Percentiles rank a stretch among this genome's conserved stretches.
These are phyloP conservation scores for Solioccasus polychromus DNA, from an alignment of 768 basidiomycete species.

Conservation along the genomic window DNA sequence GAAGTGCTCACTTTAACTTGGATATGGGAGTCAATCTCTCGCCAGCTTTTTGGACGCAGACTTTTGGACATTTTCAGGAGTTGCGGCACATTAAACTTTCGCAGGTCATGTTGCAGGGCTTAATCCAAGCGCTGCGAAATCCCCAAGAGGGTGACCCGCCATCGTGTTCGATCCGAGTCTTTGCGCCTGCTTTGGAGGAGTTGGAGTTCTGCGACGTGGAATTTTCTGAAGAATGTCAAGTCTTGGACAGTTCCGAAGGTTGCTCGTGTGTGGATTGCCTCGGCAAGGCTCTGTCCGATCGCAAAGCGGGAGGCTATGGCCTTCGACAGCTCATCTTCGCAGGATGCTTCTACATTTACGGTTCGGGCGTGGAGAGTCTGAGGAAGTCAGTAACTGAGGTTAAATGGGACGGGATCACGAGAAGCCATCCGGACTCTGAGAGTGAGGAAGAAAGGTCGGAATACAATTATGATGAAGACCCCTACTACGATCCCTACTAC, in stretches of 20 bases:
- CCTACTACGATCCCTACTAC: too few species aligned
- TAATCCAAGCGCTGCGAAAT: constrained; percentile 8
- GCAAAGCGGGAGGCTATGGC: constrained; percentile 7
- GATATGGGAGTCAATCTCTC: constrained; percentile 9
- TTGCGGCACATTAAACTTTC: constrained; percentile 12
- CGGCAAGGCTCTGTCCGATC: constrained; percentile 16
- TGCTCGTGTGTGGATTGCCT: too few species aligned
- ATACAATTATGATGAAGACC: too few species aligned
- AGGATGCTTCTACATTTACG: constrained; percentile 11
- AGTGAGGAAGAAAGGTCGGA: constrained; percentile 3
- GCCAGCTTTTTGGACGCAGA: constrained; percentile 13
- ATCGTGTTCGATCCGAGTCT: too few species aligned
- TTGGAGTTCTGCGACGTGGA: constrained; percentile 6
- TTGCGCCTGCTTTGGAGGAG: constrained; percentile 16
- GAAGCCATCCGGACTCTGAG: background rate
- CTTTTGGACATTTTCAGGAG: constrained; percentile 15
- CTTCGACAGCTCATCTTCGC: constrained; percentile 11
- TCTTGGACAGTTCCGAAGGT: too few species aligned
- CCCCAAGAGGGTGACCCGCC: too few species aligned
- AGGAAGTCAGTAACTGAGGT: constrained; percentile 9
- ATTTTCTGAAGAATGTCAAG: constrained; percentile 11
- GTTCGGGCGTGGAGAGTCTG: constrained; percentile 1
- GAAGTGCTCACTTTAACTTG: constrained; percentile 9
- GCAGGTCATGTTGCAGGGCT: constrained; percentile 5
- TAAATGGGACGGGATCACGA: constrained; percentile 17